A percentile compares a stretch with the other conserved stretches of the same genome.
Conservation (phyloP, 2,329 filamentous ascomycete genomes). For the Mollisia scopiformis region DNA sequence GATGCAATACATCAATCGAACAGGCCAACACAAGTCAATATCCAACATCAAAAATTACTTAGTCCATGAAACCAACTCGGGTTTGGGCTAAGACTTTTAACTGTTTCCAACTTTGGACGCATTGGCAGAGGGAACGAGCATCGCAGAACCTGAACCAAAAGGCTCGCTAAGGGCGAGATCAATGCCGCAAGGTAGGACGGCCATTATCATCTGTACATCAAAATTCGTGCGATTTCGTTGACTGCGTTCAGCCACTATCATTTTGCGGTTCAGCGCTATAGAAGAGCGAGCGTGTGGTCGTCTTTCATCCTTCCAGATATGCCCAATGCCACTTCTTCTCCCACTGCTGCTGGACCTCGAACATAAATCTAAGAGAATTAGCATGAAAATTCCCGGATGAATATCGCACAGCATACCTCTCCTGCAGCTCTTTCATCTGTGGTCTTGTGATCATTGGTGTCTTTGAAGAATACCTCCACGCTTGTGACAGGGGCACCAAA, state of each 20-base stretch:
- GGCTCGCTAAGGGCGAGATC: too few relatives aligned
- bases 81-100: too few relatives aligned
- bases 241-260: not conserved
- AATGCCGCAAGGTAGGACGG: too few relatives aligned
- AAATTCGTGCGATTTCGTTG: not conserved
- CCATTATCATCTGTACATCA: too few relatives aligned
- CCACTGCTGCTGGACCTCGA: constrained; percentile 73
- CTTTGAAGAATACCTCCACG: constrained; percentile 76
- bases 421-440: constrained; percentile 65
- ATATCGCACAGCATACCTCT: constrained; percentile 53
- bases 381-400: not conserved
- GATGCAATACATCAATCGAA: too few relatives aligned
- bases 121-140: too few relatives aligned
- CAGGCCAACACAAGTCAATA: too few relatives aligned
- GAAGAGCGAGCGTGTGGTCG: constrained; percentile 71
- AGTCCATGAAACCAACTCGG: too few relatives aligned
- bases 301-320: constrained; percentile 66
- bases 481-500: constrained; percentile 83
- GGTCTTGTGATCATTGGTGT: constrained; percentile 62
- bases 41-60: too few relatives aligned
- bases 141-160: too few relatives aligned
- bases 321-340: constrained; percentile 65
- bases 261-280: constrained; percentile 14
- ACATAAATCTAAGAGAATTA: constrained; percentile 63
- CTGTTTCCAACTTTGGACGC: too few relatives aligned